Percentiles rank a stretch among this genome's conserved stretches.
Evolutionary conservation across 257 asterid genomes (phyloP).

Genomic region (Nicotiana knightiana): DNA sequence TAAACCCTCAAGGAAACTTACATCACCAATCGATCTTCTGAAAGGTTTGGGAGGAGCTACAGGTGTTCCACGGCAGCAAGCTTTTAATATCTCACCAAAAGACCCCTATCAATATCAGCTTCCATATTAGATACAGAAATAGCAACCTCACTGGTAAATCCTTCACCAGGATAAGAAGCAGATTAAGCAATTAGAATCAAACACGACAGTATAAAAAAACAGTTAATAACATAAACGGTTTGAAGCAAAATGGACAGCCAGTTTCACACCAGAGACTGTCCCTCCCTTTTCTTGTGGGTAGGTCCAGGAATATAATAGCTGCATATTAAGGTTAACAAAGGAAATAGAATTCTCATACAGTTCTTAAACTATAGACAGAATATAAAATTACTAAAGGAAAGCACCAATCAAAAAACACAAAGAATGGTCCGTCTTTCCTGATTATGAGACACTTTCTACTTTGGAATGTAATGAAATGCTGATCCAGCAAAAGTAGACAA

Average conservation of each 20-base stretch:
- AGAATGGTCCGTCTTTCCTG: background rate
- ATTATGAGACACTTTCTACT: background rate
- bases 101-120: conserved; percentile 71
- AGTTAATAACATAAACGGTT: background rate
- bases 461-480: background rate
- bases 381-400: background rate
- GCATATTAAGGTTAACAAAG: background rate
- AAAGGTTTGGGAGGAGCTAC: conserved; percentile 96
- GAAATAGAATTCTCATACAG: background rate
- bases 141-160: background rate
- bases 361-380: background rate
- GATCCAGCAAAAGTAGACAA: background rate
- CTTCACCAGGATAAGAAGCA: background rate
- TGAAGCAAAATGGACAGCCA: conserved; percentile 8
- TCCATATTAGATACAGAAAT: conserved; percentile 4
- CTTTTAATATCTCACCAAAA: conserved; percentile 95
- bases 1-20: conserved; percentile 30
- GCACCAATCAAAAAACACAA: background rate
- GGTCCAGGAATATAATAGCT: background rate
- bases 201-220: background rate
- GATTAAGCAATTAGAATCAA: background rate
- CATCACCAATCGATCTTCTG: conserved; percentile 94
- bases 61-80: conserved; percentile 95
- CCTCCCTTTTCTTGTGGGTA: background rate
- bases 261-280: background rate